These are phyloP conservation scores for Hanseniaspora guilliermondii DNA, from an alignment of 805 yeast genomes.

Conservation along the genomic window DNA sequence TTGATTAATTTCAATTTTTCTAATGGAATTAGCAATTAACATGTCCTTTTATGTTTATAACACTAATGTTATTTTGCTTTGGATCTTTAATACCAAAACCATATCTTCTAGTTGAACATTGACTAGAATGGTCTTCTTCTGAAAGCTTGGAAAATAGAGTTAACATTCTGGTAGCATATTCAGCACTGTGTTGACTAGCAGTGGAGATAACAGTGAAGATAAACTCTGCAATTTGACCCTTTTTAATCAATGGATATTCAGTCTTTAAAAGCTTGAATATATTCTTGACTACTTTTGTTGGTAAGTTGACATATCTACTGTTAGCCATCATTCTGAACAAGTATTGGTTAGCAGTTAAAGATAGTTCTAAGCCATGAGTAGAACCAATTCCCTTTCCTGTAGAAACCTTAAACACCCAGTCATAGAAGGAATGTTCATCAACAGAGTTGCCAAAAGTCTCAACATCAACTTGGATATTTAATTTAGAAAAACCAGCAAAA, in stretches of 20 bases:
- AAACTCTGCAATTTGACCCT: not conserved
- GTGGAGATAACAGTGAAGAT: not conserved
- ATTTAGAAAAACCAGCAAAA: not conserved
- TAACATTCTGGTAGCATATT: not conserved
- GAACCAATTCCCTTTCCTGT: not conserved
- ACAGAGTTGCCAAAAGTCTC: not conserved
- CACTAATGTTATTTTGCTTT: not conserved
- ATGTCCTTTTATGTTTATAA: not conserved
- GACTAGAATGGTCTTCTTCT: not conserved
- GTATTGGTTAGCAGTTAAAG: not conserved
- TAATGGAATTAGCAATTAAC: not conserved
- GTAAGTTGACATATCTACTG: conserved; percentile 5
- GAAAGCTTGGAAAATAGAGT: not conserved
- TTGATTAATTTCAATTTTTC: too few relatives aligned
- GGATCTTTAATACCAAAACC: conserved; percentile 5
- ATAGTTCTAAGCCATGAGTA: not conserved
- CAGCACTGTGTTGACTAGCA: not conserved
- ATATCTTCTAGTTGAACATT: not conserved
- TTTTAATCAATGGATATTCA: not conserved
- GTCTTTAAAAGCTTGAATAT: not conserved
- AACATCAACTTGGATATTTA: not conserved
- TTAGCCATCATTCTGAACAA: conserved; percentile 7
- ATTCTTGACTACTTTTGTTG: not conserved
- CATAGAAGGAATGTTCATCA: not conserved
- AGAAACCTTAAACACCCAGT: not conserved